Evolutionary conservation across 2,329 filamentous ascomycete species (phyloP), one percentile per base, ranked within the genome.

Genomic region (Sclerotiophoma versabilis): DNA sequence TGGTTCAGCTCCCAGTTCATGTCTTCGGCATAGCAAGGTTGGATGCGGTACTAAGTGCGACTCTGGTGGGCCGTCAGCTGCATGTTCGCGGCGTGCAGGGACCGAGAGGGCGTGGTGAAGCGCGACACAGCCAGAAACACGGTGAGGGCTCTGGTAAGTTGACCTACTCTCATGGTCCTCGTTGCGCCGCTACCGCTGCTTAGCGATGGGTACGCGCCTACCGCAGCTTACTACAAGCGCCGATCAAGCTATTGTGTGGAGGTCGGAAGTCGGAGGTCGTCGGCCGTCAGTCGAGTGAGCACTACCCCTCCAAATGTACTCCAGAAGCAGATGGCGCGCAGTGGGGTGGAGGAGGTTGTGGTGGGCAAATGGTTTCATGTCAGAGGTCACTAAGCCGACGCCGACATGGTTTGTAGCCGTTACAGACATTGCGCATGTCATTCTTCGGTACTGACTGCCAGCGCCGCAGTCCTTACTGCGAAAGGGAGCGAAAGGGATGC

Each of bases 161-260:
- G 50, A 74, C 72, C 71, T 59, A 71, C 71, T 65, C 63, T 74
- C 70, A 72, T 71, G 65, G 63, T 70, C 66, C 62, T 68, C 63
- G 56, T 62, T 63, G 64, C 61, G 62, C 60, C 59, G 57, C 52
- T 65, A 49, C 58, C 55, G 65, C 61, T 52, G 49, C 43, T 37
- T 53, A 49, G 50, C 34, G 45, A 34, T 54, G 32, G 33, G 45
- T 32, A 43, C 39, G 60, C 63, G 60, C 62, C 57, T 56, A 37
- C 45, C 54, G 46, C 34, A 49, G 41, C 33, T 30, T 29, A 29
- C 26, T 22, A 46, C 43, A 53, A 48, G 54, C 58, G 56, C 47
- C 38, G 58, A 42, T 47, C 41, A 29, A 32, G 19, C 14, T 26
- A 20, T 27, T 10, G n/a, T n/a, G 33, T 48, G 47, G 29, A 42